phyloP scores from a whole-genome alignment of 2,329 filamentous ascomycete genomes.

The Aspergillus pseudoterreus region DNA sequence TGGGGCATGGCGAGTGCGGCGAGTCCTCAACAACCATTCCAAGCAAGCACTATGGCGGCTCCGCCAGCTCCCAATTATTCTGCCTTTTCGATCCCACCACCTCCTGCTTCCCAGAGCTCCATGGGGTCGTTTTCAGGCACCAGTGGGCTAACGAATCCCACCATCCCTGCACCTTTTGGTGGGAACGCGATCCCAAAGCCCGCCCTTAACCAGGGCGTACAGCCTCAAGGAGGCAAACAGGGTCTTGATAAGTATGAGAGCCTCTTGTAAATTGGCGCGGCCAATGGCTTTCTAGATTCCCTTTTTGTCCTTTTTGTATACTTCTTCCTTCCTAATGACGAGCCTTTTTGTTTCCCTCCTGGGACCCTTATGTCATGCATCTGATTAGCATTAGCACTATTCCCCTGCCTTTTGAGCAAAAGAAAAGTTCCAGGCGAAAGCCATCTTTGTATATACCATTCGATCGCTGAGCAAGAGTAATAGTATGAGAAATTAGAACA shows the following conservation, averaged over 20 bases:
- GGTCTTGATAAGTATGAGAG: constrained; percentile 57
- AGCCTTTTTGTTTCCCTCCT: constrained; percentile 1
- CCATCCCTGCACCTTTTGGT: constrained; percentile 14
- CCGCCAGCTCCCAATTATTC: constrained; percentile 28
- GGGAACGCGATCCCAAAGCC: constrained; percentile 12
- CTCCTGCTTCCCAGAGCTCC: constrained; percentile 26
- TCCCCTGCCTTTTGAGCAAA: not conserved
- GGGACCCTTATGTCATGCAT: not conserved
- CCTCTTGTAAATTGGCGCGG: constrained; percentile 41
- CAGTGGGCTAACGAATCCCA: constrained; percentile 16
- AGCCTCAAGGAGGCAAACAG: constrained; percentile 27
- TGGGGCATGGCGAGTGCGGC: constrained; percentile 13
- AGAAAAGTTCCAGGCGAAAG: not conserved
- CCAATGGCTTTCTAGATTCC: not conserved
- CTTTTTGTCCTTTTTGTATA: constrained; percentile 6
- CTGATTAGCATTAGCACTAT: not conserved
- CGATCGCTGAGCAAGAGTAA: too few species aligned
- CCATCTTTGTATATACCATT: too few species aligned
- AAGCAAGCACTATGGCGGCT: constrained; percentile 12
- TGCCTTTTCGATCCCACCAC: constrained; percentile 41
- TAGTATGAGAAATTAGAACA: too few species aligned
- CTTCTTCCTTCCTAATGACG: constrained; percentile 3
- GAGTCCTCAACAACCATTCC: constrained; percentile 11
- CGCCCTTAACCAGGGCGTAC: constrained; percentile 23
- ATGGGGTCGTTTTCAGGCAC: constrained; percentile 14